These are phyloP conservation scores for Viola odorata DNA, from an alignment of 345 rosid genomes.

Conservation along the genomic window DNA sequence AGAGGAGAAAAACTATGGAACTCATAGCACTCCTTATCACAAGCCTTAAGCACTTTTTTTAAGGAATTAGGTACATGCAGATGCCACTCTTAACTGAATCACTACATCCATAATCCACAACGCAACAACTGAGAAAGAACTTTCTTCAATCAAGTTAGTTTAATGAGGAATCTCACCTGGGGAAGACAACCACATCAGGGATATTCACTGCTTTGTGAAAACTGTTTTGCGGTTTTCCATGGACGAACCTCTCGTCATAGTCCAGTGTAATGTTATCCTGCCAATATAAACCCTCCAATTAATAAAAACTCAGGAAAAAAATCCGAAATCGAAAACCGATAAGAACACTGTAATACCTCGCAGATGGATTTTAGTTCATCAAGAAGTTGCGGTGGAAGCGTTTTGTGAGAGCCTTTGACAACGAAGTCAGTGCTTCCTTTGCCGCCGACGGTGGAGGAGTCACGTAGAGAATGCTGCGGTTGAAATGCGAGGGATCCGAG, in stretches of 20 bases:
- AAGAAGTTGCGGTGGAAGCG: conserved; percentile 57
- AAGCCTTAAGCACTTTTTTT: too few species aligned
- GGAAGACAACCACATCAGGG: conserved; percentile 82
- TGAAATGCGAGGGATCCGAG: conserved; percentile 45
- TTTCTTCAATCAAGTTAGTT: too few species aligned
- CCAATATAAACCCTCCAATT: neutral
- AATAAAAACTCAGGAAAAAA: neutral
- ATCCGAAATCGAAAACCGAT: neutral
- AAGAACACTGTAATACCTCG: conserved; percentile 35
- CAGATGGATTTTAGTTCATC: conserved; percentile 52
- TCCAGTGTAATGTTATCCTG: conserved; percentile 79
- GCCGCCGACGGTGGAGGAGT: conserved; percentile 56
- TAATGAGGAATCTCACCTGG: conserved; percentile 48
- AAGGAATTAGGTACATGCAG: too few species aligned
- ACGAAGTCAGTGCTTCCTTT: conserved; percentile 50
- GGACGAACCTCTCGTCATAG: conserved; percentile 76
- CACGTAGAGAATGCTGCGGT: conserved; percentile 47
- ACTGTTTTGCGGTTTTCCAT: conserved; percentile 89
- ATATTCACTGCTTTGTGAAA: conserved; percentile 84
- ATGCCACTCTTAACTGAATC: too few species aligned
- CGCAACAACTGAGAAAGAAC: too few species aligned
- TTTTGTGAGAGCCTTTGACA: conserved; percentile 53
- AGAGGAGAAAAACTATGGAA: too few species aligned
- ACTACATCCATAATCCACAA: too few species aligned
- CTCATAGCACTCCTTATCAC: conserved; percentile 1